phyloP scores from a whole-genome alignment of 345 rosid genomes.

The Odontarrhena argentea region DNA sequence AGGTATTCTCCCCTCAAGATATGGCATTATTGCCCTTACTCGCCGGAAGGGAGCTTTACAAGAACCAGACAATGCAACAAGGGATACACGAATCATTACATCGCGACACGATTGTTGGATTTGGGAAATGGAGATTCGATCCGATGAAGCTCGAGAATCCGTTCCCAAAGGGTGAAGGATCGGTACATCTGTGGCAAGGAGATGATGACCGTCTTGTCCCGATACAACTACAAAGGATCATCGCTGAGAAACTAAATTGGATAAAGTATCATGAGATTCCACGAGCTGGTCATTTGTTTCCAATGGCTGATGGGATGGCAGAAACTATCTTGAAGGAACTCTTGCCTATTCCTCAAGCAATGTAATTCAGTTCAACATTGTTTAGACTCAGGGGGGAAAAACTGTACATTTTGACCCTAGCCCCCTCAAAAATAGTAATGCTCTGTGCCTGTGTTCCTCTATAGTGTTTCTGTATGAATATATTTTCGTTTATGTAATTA shows the following conservation, averaged over 20 bases:
- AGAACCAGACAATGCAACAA: constrained; percentile 48
- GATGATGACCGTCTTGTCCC: constrained; percentile 60
- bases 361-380: constrained; percentile 31
- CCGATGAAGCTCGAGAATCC: constrained; percentile 56
- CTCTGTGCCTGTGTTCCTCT: not conserved
- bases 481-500: not conserved
- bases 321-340: constrained; percentile 52
- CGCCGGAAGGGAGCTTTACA: constrained; percentile 49
- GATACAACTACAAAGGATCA: constrained; percentile 51
- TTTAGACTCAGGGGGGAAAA: not conserved
- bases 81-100: constrained; percentile 58
- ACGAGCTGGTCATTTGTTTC: constrained; percentile 63
- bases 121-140: constrained; percentile 62
- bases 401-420: not conserved
- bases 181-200: constrained; percentile 68
- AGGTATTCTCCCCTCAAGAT: constrained; percentile 48
- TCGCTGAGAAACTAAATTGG: constrained; percentile 59
- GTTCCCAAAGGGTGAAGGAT: constrained; percentile 53
- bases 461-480: not conserved
- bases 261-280: constrained; percentile 57
- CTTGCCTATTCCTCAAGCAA: constrained; percentile 45
- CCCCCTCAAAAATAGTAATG: not conserved
- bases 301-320: constrained; percentile 46
- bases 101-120: constrained; percentile 51
- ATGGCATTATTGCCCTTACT: constrained; percentile 32